Percentiles rank a stretch among this genome's conserved stretches.
Conservation (phyloP, 371 early-diverging fungal species). For the Choanephora cucurbitarum region DNA sequence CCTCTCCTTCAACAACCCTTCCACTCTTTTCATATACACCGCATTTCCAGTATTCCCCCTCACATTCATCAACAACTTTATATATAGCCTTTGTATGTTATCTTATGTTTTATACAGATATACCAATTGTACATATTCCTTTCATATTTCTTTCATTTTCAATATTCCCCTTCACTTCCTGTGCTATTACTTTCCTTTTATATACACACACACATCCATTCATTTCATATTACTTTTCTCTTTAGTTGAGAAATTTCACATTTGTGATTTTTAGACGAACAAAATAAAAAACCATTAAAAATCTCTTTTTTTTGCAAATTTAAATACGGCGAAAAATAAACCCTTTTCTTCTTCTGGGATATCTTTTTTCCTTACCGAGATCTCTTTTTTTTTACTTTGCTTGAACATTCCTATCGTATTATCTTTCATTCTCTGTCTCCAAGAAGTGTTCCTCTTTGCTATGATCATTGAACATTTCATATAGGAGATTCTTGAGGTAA, state of each 20-base stretch:
- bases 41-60: slow-evolving; percentile 5
- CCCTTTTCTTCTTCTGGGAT: neutral
- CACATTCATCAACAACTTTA: slow-evolving; percentile 1
- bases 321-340: neutral
- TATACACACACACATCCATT: slow-evolving; percentile 6
- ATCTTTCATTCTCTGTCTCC: too few relatives aligned
- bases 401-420: too few relatives aligned
- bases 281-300: neutral
- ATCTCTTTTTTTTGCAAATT: neutral
- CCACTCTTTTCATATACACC: slow-evolving; percentile 10
- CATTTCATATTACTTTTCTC: neutral
- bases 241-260: neutral
- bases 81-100: slow-evolving; percentile 3
- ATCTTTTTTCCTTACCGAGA: neutral
- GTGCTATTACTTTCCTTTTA: neutral
- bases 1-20: neutral
- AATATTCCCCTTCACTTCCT: neutral
- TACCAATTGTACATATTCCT: slow-evolving; percentile 5
- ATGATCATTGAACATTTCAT: too few relatives aligned
- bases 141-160: slow-evolving; percentile 4
- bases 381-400: neutral
- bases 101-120: slow-evolving; percentile 1
- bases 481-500: too few relatives aligned
- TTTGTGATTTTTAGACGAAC: slow-evolving; percentile 13
- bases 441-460: too few relatives aligned